Evolutionary conservation across 1,284 basidiomycete species (phyloP).

Genomic region (Ganoderma lingzhi): DNA sequence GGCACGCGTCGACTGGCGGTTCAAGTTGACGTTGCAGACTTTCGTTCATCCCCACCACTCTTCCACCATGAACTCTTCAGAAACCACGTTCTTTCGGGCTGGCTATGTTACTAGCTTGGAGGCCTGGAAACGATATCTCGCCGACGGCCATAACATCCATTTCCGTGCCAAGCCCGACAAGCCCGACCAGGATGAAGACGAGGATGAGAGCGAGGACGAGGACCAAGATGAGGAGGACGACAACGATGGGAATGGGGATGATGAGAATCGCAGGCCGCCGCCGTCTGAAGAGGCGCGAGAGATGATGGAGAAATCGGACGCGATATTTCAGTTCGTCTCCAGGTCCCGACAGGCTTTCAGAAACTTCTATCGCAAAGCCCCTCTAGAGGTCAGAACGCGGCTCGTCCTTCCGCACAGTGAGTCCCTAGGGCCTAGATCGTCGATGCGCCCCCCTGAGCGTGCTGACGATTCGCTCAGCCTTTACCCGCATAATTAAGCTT

Average conservation of each 20-base stretch:
- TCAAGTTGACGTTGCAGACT: no score
- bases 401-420: conserved; percentile 1
- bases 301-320: neutral
- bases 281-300: neutral
- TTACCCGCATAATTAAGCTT: neutral
- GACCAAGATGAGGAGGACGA: neutral
- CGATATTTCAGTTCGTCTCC: neutral
- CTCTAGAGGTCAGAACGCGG: neutral
- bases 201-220: neutral
- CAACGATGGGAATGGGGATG: neutral
- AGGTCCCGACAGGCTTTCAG: neutral
- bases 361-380: neutral
- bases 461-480: neutral
- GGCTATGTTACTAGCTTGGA: neutral
- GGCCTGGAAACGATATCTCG: neutral
- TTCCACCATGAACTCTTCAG: neutral
- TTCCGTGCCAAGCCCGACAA: neutral
- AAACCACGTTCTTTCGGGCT: neutral
- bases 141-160: neutral
- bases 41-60: neutral
- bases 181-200: neutral
- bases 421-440: neutral
- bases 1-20: no score
- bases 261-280: neutral
- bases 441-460: no score